Evolutionary conservation across 148 eudicot species (phyloP).

Genomic region (Cornus controversa): DNA sequence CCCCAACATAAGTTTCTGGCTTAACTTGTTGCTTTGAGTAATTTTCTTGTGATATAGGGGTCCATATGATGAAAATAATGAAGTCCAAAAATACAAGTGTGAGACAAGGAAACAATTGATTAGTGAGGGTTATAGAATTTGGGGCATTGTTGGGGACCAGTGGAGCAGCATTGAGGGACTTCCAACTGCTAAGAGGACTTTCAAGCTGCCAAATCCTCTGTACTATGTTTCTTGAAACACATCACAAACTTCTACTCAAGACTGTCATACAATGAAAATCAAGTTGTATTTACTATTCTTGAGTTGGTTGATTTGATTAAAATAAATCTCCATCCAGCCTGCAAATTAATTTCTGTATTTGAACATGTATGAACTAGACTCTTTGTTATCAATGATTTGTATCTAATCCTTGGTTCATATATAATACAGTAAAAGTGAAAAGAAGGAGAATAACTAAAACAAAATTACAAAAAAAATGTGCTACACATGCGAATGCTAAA

Average conservation of each 20-base stretch:
- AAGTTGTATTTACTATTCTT: neutral
- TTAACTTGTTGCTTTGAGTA: too few relatives aligned
- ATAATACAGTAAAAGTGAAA: too few relatives aligned
- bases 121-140: constrained; percentile 31
- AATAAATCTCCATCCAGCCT: neutral
- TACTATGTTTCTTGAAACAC: constrained; percentile 30
- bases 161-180: constrained; percentile 50
- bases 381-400: neutral
- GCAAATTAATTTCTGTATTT: neutral
- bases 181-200: constrained; percentile 36
- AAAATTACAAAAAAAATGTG: too few relatives aligned
- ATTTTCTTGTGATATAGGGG: constrained; percentile 10
- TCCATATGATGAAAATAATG: constrained; percentile 21
- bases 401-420: neutral
- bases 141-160: constrained; percentile 51
- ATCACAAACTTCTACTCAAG: neutral
- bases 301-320: neutral
- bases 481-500: too few relatives aligned
- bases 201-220: constrained; percentile 51
- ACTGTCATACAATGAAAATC: neutral
- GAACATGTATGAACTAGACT: neutral
- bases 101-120: constrained; percentile 31
- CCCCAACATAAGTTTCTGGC: too few relatives aligned
- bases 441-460: too few relatives aligned
- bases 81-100: constrained; percentile 31